Base-by-base conservation (phyloP, 306 rosid genomes). In the Medicago lupulina region DNA sequence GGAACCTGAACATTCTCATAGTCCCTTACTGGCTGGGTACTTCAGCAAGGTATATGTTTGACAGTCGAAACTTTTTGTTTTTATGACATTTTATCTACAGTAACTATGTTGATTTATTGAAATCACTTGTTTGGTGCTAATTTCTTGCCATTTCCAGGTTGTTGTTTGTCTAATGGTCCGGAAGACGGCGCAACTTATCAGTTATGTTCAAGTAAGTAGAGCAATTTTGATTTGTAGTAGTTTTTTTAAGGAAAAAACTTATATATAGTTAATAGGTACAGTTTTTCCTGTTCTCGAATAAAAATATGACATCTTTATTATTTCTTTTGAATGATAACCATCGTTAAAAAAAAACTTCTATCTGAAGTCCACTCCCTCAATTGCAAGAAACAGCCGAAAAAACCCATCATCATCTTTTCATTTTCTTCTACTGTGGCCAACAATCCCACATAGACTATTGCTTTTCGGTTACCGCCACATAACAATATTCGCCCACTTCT, bases 161-260 rank as follows among this genome's bases (percentile, higher is more conserved):
- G 97, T 92, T 84, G 84, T 95, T 70, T 90, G 93, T 83, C 91
- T 95, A 16, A 92, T 95, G 99, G 82, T 89, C 40, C 87, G 99
- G 81, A 95, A 95, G 88, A 95, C 99, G 18, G 91, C 86, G 74
- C 87, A 88, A 2, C 97, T 95, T 55, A 90, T 95, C 97, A 91
- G 87, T 81, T 95, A 92, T 86, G 99, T 95, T 77, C 93, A 92
- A 90, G 97, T 95, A 85, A 87, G 97, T 66, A 71, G 65, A 31
- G n/a, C 18, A 70, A 73, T 43, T 63, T 68, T 18, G 55, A 19
- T 61, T 36, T 74, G 46, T 71, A 46, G 15, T 67, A 72, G 19
- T 36, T 71, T 74, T 46, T 15, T 5, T 12, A 49, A 7, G 43
- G 9, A 40, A 1, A 8, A 40, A 40, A 40, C 44, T 40, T 40